Evolutionary conservation across 108 stramenopile genomes (phyloP), one percentile per base, ranked within the genome.

Genomic region (Mediolabrus comicus): DNA sequence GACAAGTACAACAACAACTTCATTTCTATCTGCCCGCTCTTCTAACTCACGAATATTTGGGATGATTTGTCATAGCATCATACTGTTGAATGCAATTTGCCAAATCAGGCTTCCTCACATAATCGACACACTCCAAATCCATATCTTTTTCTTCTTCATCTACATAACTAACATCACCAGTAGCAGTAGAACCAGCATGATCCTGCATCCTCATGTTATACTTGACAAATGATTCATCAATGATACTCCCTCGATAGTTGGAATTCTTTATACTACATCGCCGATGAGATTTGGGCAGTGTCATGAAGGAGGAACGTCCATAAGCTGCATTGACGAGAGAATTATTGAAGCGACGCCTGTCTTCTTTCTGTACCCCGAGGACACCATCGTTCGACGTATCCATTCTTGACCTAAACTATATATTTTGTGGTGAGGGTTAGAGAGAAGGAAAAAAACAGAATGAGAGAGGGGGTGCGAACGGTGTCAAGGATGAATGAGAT

Each of bases 21-120:
- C 53, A 9, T 55, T 55, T 12, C 17, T 13, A 12, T 41, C 39
- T 41, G 12, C 39, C 13, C 13, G 12, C 39, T 41, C 39, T 41
- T 10, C 39, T 12, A 41, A 56, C 34, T 56, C 55, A 56, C 27
- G 39, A 57, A 39, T 72, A 72, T 29, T 72, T 69, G 17, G 69
- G 69, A 69, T 69, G 69, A 53, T 69, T 35, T 43, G 19, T 12
- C 69, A 69, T 62, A 1, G 60, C 60, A 19, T 35, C 63, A 25
- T 71, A 60, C 8, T 71, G 64, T 53, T 71, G 24, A 22, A 60
- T 25, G n/a, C 65, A 65, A 13, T 17, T 30, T 28, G 34, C 63
- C 24, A 71, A 17, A 28, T 65, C 27, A n/a, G 71, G 71, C 34
- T 71, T 71, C 25, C 71, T 53, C 29, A 71, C 71, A 60, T 65